Conservation (phyloP, 2,329 filamentous ascomycete genomes). For the Cryphonectria parasitica region DNA sequence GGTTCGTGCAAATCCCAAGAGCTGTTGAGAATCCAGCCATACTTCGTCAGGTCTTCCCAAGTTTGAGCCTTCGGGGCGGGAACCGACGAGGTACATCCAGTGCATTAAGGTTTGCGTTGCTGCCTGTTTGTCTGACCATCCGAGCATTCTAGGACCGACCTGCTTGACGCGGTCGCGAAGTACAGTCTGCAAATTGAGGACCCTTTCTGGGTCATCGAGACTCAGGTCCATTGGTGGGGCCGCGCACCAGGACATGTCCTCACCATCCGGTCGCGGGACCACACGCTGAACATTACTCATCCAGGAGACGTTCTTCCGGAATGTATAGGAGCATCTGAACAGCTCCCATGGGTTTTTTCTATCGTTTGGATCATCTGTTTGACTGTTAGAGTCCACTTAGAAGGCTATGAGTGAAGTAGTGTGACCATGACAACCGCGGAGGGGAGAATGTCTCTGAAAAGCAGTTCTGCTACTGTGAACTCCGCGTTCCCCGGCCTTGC, state of each 20-base stretch:
- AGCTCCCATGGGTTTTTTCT: not conserved
- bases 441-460: not conserved
- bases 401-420: not conserved
- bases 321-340: conserved; percentile 1
- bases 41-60: not conserved
- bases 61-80: not conserved
- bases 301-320: not conserved
- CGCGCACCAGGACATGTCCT: not conserved
- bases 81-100: not conserved
- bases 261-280: too few species aligned
- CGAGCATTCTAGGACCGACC: not conserved
- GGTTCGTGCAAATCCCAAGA: conserved; percentile 5
- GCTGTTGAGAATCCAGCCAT: not conserved
- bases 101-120: not conserved
- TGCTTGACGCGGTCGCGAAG: not conserved
- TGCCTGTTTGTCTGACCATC: conserved; percentile 17
- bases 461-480: not conserved
- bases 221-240: not conserved
- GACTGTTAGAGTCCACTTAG: not conserved
- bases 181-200: not conserved
- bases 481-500: not conserved
- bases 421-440: not conserved
- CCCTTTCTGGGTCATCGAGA: not conserved
- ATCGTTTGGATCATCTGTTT: not conserved
- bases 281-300: not conserved